These are phyloP conservation scores for Lenwebbia sp. DNA, from an alignment of 345 rosid species.

Conservation along the genomic window DNA sequence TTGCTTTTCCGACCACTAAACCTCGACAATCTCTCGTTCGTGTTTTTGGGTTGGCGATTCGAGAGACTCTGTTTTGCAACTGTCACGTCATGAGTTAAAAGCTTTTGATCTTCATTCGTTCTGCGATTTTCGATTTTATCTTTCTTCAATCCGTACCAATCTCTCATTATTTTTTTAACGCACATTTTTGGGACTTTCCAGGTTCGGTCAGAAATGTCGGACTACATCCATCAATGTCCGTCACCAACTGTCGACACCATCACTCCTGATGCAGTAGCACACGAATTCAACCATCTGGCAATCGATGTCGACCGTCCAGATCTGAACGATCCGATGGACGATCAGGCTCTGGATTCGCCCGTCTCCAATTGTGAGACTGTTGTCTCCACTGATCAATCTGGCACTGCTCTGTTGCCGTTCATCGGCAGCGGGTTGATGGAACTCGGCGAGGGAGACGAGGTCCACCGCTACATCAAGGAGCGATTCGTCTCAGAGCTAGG, in stretches of 20 bases:
- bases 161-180: background rate
- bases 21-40: background rate
- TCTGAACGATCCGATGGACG: background rate
- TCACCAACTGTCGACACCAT: background rate
- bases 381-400: background rate
- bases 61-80: background rate
- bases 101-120: background rate
- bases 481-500: conserved; percentile 36
- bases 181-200: background rate
- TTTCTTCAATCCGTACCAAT: background rate
- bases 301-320: background rate
- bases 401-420: background rate
- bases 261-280: background rate
- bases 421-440: conserved; percentile 17
- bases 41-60: background rate
- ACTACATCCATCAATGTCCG: background rate
- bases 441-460: conserved; percentile 38
- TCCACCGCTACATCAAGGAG: conserved; percentile 28
- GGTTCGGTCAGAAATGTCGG: background rate
- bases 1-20: background rate
- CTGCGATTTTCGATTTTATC: background rate
- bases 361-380: conserved; percentile 56
- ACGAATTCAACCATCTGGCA: background rate
- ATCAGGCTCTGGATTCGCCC: conserved; percentile 11
- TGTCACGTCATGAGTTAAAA: background rate